Percentiles rank a stretch among this genome's conserved stretches.
phyloP scores from a whole-genome alignment of 75 land plant genomes.

The Sequoiadendron giganteum region DNA sequence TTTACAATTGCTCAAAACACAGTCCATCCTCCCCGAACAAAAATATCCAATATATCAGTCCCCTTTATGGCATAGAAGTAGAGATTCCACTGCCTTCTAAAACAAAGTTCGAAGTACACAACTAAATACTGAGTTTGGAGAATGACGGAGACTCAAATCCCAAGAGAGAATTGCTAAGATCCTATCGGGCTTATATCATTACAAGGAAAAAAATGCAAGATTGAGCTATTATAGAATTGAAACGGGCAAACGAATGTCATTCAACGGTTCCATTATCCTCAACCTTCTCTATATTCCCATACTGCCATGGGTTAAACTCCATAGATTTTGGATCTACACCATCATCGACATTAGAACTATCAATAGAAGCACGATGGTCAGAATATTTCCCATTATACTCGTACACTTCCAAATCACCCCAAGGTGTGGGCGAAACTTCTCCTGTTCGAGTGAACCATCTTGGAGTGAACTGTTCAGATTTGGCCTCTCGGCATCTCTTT shows the following conservation, averaged over 20 bases:
- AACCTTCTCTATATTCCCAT: constrained; percentile 21
- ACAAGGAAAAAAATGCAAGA: neutral
- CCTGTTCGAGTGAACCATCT: constrained; percentile 81
- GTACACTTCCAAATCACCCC: constrained; percentile 97
- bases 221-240: neutral
- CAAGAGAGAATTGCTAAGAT: neutral
- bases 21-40: neutral
- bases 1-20: neutral
- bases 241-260: neutral
- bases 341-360: constrained; percentile 21
- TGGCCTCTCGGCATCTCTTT: constrained; percentile 73
- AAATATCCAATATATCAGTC: neutral
- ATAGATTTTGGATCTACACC: constrained; percentile 46
- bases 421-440: constrained; percentile 82
- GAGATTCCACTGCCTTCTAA: neutral
- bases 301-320: constrained; percentile 96
- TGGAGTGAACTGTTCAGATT: constrained; percentile 63
- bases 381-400: constrained; percentile 88
- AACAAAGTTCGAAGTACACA: neutral
- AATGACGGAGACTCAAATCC: neutral
- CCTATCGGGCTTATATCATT: neutral
- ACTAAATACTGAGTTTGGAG: neutral
- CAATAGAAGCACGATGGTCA: constrained; percentile 59
- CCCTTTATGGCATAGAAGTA: neutral
- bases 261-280: neutral